These are phyloP conservation scores for Elongisporangium anandrum DNA, from an alignment of 352 stramenopile species.

Conservation along the genomic window DNA sequence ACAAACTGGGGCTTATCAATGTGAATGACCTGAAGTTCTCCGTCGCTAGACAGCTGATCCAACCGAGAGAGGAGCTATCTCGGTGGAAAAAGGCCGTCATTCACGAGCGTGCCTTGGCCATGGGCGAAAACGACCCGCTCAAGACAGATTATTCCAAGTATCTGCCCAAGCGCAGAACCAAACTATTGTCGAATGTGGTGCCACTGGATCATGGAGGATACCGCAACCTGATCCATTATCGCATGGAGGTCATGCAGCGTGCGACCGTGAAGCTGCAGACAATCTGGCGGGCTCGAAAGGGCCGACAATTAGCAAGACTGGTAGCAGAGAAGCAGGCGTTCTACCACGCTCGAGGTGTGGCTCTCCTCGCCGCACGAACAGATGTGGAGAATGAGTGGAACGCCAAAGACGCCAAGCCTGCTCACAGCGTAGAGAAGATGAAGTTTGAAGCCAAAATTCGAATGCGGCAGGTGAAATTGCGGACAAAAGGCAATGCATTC, in stretches of 20 bases:
- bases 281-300: conserved; percentile 69
- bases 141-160: conserved; percentile 94
- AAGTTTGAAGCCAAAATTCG: conserved; percentile 93
- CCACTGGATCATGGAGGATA: conserved; percentile 87
- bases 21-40: conserved; percentile 87
- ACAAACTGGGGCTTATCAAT: conserved; percentile 84
- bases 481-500: conserved; percentile 79
- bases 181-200: conserved; percentile 82
- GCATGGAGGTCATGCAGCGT: conserved; percentile 57
- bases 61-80: conserved; percentile 50
- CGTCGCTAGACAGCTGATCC: conserved; percentile 46
- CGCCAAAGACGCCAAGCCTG: conserved; percentile 63
- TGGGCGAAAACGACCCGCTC: conserved; percentile 89
- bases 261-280: conserved; percentile 84
- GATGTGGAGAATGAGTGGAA: conserved; percentile 69
- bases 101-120: conserved; percentile 85
- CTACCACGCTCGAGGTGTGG: conserved; percentile 78
- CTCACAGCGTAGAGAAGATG: conserved; percentile 77
- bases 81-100: conserved; percentile 68
- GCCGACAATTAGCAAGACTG: conserved; percentile 57
- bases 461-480: conserved; percentile 90
- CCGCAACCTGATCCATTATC: conserved; percentile 79
- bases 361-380: conserved; percentile 54
- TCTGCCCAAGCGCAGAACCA: conserved; percentile 57
- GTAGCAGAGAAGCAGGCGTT: conserved; percentile 88